A percentile compares a stretch with the other conserved stretches of the same genome.
phyloP scores from a whole-genome alignment of 768 basidiomycete genomes.

The Mycena filopes region DNA sequence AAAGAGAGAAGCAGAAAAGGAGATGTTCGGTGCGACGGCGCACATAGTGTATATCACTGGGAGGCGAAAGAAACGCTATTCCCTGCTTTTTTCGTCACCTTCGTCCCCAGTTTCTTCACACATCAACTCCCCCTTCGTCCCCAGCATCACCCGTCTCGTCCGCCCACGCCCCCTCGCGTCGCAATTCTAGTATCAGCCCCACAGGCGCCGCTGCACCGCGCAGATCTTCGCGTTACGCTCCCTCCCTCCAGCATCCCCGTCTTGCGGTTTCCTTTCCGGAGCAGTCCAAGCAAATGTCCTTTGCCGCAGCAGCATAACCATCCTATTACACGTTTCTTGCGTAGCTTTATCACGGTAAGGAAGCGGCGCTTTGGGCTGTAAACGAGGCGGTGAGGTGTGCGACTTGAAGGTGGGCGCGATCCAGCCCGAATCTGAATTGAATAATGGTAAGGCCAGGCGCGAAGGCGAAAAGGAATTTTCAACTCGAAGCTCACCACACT shows the following conservation, averaged over 20 bases:
- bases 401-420: no score
- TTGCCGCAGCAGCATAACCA: background rate
- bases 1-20: background rate
- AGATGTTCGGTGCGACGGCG: slow-evolving; percentile 10
- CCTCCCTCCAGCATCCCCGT: background rate
- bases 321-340: background rate
- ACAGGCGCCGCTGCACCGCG: background rate
- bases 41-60: slow-evolving; percentile 21
- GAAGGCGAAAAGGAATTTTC: no score
- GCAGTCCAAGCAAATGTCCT: background rate
- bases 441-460: no score
- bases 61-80: background rate
- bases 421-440: no score
- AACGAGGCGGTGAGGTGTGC: background rate
- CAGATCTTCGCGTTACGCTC: background rate
- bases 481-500: no score
- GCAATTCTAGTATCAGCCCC: background rate
- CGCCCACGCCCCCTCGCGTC: background rate
- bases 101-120: background rate
- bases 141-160: background rate
- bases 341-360: background rate
- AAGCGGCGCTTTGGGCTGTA: background rate
- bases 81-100: slow-evolving; percentile 14
- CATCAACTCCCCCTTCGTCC: background rate
- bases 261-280: background rate